Evolutionary conservation across 495 filamentous ascomycete species (phyloP), one percentile per base, ranked within the genome.

Genomic region (Rostrohypoxylon terebratum): DNA sequence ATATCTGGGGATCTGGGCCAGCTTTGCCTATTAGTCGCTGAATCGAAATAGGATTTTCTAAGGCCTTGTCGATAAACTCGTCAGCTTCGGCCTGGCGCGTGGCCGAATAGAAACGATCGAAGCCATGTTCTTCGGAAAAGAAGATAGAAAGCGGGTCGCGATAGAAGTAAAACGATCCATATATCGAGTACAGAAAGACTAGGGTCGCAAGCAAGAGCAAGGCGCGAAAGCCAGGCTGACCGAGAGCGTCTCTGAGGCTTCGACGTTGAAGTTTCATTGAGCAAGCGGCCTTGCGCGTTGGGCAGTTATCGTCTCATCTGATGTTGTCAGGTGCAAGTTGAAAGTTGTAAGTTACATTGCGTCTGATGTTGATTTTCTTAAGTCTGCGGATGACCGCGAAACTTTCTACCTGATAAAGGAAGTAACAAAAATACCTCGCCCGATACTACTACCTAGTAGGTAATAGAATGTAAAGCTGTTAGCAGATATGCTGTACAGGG

Each of bases 121-220:
- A 81, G 55, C 76, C 80, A 69, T 76, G 68, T 2, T 81, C 61
- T 20, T 74, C 75, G 38, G 71, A 74, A 70, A 81, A 82, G 66
- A 82, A 82, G 33, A 80, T 79, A 55, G 79, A 81, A 4, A 81
- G 74, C 7, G 80, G 81, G 58, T 83, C 78, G 65, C 81, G 80
- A 72, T 81, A 83, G 45, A 81, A 82, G 51, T 72, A 64, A 42
- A 76, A 45, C 5, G 69, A 72, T 18, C 78, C 75, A 62, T 79
- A 81, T 20, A 74, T 60, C 36, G 64, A 59, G 53, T 78, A 78
- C 28, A 77, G 28, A 21, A 40, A 66, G 31, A 73, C 69, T 57
- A 77, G 16, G 10, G 34, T 28, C 21, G 71, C 13, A 53, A 78
- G 76, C 31, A 77, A 34, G 9, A 71, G 36, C 36, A 78, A 70